These are phyloP conservation scores for Nitzschia sp. DNA, from an alignment of 108 stramenopile genomes.

Conservation along the genomic window DNA sequence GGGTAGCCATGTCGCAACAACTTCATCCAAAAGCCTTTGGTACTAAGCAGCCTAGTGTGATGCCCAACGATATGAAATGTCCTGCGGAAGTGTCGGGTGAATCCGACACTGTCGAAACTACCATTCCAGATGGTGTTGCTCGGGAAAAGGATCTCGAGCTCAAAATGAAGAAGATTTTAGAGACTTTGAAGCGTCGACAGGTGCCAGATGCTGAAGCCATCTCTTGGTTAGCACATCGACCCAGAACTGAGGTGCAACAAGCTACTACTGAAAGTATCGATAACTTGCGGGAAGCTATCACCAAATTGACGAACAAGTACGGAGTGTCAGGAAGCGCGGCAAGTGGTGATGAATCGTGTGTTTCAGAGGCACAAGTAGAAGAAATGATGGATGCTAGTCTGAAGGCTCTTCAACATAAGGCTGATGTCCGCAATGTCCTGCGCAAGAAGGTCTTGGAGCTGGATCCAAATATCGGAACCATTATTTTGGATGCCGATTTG, in stretches of 20 bases:
- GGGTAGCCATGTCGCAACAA: not conserved
- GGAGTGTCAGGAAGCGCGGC: not conserved
- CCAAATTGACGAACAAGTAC: no score
- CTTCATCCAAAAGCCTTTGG: not conserved
- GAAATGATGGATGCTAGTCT: constrained; percentile 23
- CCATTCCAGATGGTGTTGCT: constrained; percentile 11
- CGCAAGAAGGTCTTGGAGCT: constrained; percentile 17
- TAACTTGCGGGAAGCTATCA: no score
- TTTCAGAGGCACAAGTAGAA: constrained; percentile 12
- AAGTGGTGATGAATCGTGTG: not conserved
- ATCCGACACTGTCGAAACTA: not conserved
- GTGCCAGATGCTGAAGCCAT: not conserved
- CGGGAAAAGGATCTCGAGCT: constrained; percentile 10
- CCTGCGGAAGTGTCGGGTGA: not conserved
- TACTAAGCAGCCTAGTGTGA: constrained; percentile 9
- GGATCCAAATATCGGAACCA: constrained; percentile 10
- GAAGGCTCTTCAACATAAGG: constrained; percentile 3
- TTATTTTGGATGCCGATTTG: constrained; percentile 43
- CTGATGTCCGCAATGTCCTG: constrained; percentile 24
- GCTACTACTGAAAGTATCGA: not conserved
- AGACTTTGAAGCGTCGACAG: constrained; percentile 1
- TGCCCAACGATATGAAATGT: not conserved
- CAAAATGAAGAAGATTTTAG: not conserved
- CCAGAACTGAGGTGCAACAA: not conserved
- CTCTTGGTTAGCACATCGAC: no score